These are phyloP conservation scores for Saturnispora besseyi DNA, from an alignment of 805 yeast species.

Conservation along the genomic window DNA sequence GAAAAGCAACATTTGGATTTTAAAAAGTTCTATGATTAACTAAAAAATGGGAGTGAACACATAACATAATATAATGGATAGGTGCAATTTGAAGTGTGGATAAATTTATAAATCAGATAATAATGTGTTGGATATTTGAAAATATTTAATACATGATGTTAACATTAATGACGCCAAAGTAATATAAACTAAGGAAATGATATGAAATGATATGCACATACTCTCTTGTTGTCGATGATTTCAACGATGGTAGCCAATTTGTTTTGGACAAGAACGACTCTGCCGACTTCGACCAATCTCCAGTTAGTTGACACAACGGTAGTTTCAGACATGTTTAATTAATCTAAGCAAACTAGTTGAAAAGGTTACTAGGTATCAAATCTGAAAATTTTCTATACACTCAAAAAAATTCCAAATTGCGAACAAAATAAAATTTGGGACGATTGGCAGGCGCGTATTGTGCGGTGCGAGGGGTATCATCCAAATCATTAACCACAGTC, in stretches of 20 bases:
- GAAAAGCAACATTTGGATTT: too few species aligned
- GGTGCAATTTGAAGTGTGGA: too few species aligned
- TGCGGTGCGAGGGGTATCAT: constrained; percentile 7
- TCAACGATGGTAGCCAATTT: constrained; percentile 96
- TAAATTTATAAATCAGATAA: too few species aligned
- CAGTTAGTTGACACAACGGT: constrained; percentile 91
- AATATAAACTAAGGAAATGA: too few species aligned
- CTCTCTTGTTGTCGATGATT: constrained; percentile 99
- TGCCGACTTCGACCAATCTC: constrained; percentile 99
- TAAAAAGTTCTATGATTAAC: too few species aligned
- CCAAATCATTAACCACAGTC: not conserved
- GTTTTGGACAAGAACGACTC: constrained; percentile 90
- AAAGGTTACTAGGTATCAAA: not conserved
- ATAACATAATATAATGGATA: too few species aligned
- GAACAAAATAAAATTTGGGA: too few species aligned
- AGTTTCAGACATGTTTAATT: constrained; percentile 42
- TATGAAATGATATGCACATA: constrained; percentile 34
- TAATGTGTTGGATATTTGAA: too few species aligned
- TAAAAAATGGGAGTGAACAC: too few species aligned
- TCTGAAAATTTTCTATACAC: not conserved
- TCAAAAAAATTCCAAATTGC: not conserved
- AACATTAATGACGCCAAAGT: too few species aligned
- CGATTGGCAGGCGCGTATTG: not conserved
- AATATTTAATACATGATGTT: too few species aligned
- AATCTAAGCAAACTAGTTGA: not conserved